Evolutionary conservation across 441 rosid species (phyloP).

Genomic region (Corymbia calophylla): DNA sequence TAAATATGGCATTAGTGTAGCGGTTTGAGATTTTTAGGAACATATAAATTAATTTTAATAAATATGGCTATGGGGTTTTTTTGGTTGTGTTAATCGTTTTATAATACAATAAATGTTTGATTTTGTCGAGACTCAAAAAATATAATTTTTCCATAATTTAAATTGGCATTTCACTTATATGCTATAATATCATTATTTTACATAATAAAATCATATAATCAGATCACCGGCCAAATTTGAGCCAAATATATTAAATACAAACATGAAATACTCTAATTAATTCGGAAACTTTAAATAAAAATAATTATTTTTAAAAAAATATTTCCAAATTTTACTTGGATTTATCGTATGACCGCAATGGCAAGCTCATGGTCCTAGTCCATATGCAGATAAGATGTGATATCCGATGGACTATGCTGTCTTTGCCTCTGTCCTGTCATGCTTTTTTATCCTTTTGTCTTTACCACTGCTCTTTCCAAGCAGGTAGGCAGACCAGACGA

Average conservation of each 20-base stretch:
- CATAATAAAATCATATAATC: background rate
- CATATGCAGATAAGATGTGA: background rate
- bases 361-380: background rate
- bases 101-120: background rate
- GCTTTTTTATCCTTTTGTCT: background rate
- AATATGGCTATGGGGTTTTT: background rate
- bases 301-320: background rate
- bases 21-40: background rate
- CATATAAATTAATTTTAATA: background rate
- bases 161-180: background rate
- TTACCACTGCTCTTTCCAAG: background rate
- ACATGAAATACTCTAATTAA: background rate
- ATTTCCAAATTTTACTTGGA: background rate
- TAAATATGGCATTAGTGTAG: accelerated
- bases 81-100: background rate
- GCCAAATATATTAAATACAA: background rate
- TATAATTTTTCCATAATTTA: background rate
- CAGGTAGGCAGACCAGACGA: background rate
- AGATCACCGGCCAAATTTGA: background rate
- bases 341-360: background rate
- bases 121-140: background rate
- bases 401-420: background rate
- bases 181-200: background rate
- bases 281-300: background rate
- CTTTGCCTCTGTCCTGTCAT: background rate